Evolutionary conservation across 2,329 filamentous ascomycete species (phyloP), one percentile per base, ranked within the genome.

Genomic region (Pseudocercospora cruenta): DNA sequence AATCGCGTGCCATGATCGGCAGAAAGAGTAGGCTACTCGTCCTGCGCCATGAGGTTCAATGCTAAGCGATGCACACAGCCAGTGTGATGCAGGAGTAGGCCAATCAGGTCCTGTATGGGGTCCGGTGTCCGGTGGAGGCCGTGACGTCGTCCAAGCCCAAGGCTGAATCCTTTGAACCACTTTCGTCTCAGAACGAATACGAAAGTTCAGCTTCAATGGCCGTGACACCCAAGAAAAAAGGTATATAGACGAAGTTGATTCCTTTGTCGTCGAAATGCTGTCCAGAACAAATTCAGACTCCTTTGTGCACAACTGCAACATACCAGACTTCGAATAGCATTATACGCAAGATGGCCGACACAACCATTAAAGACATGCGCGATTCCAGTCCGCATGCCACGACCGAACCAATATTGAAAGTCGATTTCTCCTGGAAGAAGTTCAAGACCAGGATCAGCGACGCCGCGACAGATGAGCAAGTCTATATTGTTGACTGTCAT

Each of bases 351-450:
- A 22, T 49, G 45, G 45, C 22, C 22, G 45, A 49, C 19, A 22
- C 45, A 21, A 21, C n/a, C 19, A 49, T 49, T 39, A 16, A 39
- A 1, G 12, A 21, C 19, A 49, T 49, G 45, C 19, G 19, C 22
- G 45, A 24, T 14, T 21, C 45, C 8, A 21, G 19, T 2, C 19
- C 22, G 31, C 14, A 36, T 58, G 55, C 16, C 21, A 22, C 39
- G 1, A 62, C 24, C 21, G 45, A 54, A 47, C 58, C 59, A 24
- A 36, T 53, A 53, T 60, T 67, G 36, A 51, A 57, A 33, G 57
- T 63, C 54, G 64, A 67, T 31, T 67, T 54, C n/a, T 60, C 55
- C 33, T 67, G 61, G 65, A 33, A 36, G 26, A 67, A 67, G 26
- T 67, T 62, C 58, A 49, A 57, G n/a, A 49, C 36, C 31, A 57